A percentile compares a stretch with the other conserved stretches of the same genome.
phyloP scores from a whole-genome alignment of 139 green algal genomes.

The Chlamydomonas sphaeroides region DNA sequence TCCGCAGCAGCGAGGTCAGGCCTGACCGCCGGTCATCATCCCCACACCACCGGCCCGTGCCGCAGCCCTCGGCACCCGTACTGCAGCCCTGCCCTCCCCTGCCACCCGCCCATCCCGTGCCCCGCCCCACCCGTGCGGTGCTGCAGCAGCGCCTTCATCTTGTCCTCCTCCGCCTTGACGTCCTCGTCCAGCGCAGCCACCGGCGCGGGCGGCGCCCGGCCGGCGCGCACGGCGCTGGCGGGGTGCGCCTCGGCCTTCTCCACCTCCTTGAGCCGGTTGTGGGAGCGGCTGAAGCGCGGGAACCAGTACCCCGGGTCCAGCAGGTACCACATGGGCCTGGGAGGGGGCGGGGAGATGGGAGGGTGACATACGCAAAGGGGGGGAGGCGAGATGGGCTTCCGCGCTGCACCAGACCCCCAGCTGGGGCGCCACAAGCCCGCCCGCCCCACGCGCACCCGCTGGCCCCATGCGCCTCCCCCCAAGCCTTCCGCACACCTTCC shows the following conservation, averaged over 20 bases:
- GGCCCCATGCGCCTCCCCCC: too few relatives aligned
- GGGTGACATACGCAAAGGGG: background rate
- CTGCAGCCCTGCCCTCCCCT: too few relatives aligned
- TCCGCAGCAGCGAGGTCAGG: too few relatives aligned
- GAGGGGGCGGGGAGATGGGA: background rate
- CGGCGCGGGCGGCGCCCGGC: background rate
- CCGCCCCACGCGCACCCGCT: too few relatives aligned
- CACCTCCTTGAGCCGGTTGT: conserved; percentile 13
- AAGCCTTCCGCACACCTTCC: too few relatives aligned
- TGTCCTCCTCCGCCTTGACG: conserved; percentile 73
- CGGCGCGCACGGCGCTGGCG: background rate
- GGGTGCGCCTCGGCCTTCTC: background rate
- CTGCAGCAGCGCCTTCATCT: conserved; percentile 69
- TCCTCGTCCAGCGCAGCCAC: conserved; percentile 60
- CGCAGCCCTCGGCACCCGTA: too few relatives aligned
- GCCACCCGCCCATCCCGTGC: too few relatives aligned
- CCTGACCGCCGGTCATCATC: too few relatives aligned
- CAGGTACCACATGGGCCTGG: conserved; percentile 67
- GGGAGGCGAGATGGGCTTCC: background rate
- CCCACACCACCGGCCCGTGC: too few relatives aligned
- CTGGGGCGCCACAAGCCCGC: too few relatives aligned
- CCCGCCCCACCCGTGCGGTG: conserved; percentile 49
- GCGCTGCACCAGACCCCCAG: too few relatives aligned
- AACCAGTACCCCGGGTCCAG: conserved; percentile 77
- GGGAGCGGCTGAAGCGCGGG: background rate